A percentile compares a stretch with the other conserved stretches of the same genome.
Conservation (phyloP, 169 alveolate genomes). For the Eimeria praecox region DNA sequence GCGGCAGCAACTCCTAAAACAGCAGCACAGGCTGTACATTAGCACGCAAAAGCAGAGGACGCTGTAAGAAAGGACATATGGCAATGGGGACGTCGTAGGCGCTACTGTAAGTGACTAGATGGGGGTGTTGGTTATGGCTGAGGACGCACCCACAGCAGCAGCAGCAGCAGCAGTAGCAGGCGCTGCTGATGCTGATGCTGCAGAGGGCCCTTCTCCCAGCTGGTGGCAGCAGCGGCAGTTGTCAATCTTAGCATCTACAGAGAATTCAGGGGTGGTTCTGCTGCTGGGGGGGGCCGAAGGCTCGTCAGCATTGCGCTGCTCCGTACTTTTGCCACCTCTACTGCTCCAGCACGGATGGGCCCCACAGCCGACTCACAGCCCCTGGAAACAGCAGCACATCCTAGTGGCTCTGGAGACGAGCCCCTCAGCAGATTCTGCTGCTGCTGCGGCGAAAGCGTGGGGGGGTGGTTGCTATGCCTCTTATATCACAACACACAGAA, state of each 20-base stretch:
- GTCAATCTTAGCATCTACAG: conserved; percentile 18
- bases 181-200: conserved; percentile 20
- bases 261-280: conserved; percentile 40
- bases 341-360: conserved; percentile 68
- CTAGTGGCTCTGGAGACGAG: conserved; percentile 45
- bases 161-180: not conserved
- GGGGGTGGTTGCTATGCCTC: conserved; percentile 50
- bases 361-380: not conserved
- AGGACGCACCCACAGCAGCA: not conserved
- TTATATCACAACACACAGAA: not conserved
- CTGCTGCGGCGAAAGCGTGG: conserved; percentile 46
- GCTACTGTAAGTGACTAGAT: not conserved
- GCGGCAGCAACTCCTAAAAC: not conserved
- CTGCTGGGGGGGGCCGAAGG: conserved; percentile 53
- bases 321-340: conserved; percentile 48
- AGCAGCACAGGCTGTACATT: not conserved
- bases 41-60: not conserved
- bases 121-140: not conserved
- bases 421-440: conserved; percentile 56
- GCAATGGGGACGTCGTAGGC: not conserved
- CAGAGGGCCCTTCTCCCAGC: conserved; percentile 10
- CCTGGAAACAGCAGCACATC: conserved; percentile 29
- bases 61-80: not conserved
- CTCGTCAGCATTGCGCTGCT: conserved; percentile 61
- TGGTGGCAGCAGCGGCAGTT: conserved; percentile 70